phyloP scores from a whole-genome alignment of 1,139 yeast species.

The Ashbya aceris region DNA sequence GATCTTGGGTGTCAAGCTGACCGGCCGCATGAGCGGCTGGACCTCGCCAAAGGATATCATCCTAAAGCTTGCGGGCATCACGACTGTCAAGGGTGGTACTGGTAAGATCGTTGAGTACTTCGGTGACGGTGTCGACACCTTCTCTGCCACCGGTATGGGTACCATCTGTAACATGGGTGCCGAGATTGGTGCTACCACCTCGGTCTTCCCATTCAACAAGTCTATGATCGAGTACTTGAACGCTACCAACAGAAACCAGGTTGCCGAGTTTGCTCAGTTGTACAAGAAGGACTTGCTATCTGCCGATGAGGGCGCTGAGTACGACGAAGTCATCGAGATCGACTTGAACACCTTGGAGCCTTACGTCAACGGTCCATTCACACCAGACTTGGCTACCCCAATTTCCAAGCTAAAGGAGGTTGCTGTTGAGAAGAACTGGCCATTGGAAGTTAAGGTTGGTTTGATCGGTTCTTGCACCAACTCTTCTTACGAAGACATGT shows the following conservation, averaged over 20 bases:
- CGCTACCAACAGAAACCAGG: constrained; percentile 73
- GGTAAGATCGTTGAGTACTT: constrained; percentile 92
- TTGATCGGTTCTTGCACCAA: constrained; percentile 97
- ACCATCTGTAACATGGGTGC: constrained; percentile 99
- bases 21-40: constrained; percentile 86
- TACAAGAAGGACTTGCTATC: constrained; percentile 49
- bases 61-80: constrained; percentile 76
- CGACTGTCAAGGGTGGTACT: constrained; percentile 96
- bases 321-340: constrained; percentile 76
- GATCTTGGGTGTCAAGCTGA: constrained; percentile 80
- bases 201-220: constrained; percentile 89
- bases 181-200: constrained; percentile 96
- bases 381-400: constrained; percentile 89
- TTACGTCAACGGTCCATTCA: constrained; percentile 87
- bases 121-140: constrained; percentile 80
- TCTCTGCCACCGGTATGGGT: constrained; percentile 98
- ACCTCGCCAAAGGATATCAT: constrained; percentile 93
- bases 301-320: constrained; percentile 77
- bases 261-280: constrained; percentile 70
- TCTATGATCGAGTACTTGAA: constrained; percentile 74
- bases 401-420: constrained; percentile 60
- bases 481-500: constrained; percentile 96
- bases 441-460: constrained; percentile 73
- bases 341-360: constrained; percentile 73
- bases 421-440: constrained; percentile 69